These are phyloP conservation scores for Diaporthe vexans DNA, from an alignment of 2,329 filamentous ascomycete species.

Conservation along the genomic window DNA sequence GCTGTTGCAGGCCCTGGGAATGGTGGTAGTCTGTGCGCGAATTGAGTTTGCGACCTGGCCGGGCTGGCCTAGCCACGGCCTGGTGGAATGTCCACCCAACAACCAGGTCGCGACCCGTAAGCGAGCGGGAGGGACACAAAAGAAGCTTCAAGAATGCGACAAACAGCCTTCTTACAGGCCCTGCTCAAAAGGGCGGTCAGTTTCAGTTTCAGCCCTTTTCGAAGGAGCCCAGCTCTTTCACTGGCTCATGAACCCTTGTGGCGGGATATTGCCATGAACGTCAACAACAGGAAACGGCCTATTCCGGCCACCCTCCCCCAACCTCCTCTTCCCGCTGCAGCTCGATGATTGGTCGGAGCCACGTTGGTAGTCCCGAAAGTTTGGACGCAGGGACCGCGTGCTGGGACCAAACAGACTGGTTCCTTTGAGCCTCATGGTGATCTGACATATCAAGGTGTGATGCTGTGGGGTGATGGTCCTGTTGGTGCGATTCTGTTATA, in stretches of 20 bases:
- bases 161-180: slow-evolving; percentile 25
- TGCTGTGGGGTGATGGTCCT: slow-evolving; percentile 7
- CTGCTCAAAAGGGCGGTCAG: slow-evolving; percentile 23
- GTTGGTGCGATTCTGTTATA: slow-evolving; percentile 7
- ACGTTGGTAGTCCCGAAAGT: slow-evolving; percentile 29
- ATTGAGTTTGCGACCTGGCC: slow-evolving; percentile 30
- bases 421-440: slow-evolving; percentile 37
- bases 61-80: not conserved
- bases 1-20: slow-evolving; percentile 22
- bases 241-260: slow-evolving; percentile 10
- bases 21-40: slow-evolving; percentile 31
- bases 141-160: slow-evolving; percentile 30
- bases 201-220: slow-evolving; percentile 31
- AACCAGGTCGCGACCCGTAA: slow-evolving; percentile 27
- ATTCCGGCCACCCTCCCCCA: slow-evolving; percentile 6
- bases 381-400: slow-evolving; percentile 27
- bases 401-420: slow-evolving; percentile 30
- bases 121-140: slow-evolving; percentile 31
- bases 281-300: slow-evolving; percentile 9
- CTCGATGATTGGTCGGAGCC: slow-evolving; percentile 11
- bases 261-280: slow-evolving; percentile 29
- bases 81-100: slow-evolving; percentile 26
- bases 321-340: not conserved
- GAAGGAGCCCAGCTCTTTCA: slow-evolving; percentile 2
- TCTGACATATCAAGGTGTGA: slow-evolving; percentile 19